Conservation (phyloP, 208 protist genomes). For the Giardia muris region DNA sequence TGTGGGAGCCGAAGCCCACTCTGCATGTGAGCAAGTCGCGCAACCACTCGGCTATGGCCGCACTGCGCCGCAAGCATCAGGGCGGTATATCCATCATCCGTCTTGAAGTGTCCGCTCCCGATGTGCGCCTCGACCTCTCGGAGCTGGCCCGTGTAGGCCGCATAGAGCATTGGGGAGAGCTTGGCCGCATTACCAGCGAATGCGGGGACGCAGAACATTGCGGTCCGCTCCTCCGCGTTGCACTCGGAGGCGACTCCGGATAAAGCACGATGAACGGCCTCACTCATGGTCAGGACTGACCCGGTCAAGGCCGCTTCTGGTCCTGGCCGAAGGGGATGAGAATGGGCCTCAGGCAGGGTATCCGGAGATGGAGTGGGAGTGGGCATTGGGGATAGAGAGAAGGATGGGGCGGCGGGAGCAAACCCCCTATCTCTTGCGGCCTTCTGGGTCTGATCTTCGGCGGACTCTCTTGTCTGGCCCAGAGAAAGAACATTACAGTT, state of each 20-base stretch:
- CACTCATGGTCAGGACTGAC: no score
- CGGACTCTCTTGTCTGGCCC: neutral
- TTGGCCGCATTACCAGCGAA: neutral
- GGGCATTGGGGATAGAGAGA: no score
- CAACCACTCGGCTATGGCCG: neutral
- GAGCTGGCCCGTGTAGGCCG: neutral
- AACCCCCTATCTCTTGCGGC: no score
- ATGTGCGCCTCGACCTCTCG: no score
- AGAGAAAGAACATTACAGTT: neutral
- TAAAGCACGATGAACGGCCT: neutral
- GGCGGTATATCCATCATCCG: neutral
- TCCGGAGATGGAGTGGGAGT: no score
- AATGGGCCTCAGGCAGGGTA: no score
- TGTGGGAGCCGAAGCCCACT: neutral
- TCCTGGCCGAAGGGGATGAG: no score
- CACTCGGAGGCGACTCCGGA: neutral
- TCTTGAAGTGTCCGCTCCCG: neutral
- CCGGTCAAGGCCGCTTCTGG: no score
- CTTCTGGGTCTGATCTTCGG: neutral
- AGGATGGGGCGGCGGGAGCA: no score
- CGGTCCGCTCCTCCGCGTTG: neutral
- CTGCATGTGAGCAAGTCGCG: neutral
- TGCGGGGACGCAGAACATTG: neutral
- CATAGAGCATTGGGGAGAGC: neutral
- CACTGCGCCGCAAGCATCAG: neutral